Base-by-base conservation (phyloP, 2,329 filamentous ascomycete genomes). In the Rutstroemia sp. region DNA sequence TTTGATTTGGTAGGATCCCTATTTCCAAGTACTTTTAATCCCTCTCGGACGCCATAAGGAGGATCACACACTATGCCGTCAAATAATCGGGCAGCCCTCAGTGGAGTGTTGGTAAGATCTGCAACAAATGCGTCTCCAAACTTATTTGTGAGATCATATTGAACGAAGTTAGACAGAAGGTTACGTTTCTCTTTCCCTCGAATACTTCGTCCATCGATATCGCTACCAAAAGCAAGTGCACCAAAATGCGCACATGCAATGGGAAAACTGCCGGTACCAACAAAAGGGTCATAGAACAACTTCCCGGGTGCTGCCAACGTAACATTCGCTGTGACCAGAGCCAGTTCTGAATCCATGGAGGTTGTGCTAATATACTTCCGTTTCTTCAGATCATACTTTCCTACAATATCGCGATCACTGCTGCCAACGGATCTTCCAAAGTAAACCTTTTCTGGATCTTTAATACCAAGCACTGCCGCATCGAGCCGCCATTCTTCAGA, bases 1-100 rank as follows among this genome's bases (percentile, higher is more conserved):
- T 76, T 76, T 9, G 74, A 74, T 65, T 81, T 84, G 53, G 78
- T 78, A 0, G 81, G 79, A 64, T 94, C 85, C 60, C 86, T 83
- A 54, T 82, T 80, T 0, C 94, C 94, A 0, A 99, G 77, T 2
- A 99, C 92, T 66, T 88, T 88, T 58, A 97, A 72, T 0, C 94
- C 94, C 71, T 99, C 94, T 48, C 94, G 80, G 5, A 99, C 91
- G 2, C 94, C 94, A 68, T 99, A 99, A 0, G 94, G 94, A 17
- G 94, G 94, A 73, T 99, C 94, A 66, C 92, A 97, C 6, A 97
- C 78, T 58, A 99, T 95, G 4, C 89, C 92, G 70, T 99, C 92
- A 58, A 97, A 83, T 62, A 86, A 79, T 51, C 71, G 72, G 50
- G 68, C 66, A 57, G 70, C 72, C 45, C 82, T 76, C 21, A 97